Conservation (phyloP, 208 protist genomes). For the Trypanosoma avium region DNA sequence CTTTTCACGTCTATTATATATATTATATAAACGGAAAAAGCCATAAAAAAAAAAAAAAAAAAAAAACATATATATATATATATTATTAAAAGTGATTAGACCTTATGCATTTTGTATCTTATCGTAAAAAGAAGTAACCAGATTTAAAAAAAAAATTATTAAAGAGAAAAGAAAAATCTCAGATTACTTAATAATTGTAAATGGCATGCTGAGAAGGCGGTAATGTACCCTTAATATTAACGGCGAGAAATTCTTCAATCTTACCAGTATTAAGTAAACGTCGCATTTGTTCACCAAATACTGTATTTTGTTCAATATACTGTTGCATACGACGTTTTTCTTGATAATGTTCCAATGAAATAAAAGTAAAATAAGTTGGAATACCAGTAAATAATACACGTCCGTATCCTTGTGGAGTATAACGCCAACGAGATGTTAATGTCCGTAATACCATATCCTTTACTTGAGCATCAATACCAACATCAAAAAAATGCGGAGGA, state of each 20-base stretch:
- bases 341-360: constrained; percentile 66
- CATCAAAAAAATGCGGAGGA: constrained; percentile 84
- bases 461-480: constrained; percentile 68
- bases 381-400: constrained; percentile 71
- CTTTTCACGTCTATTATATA: too few species aligned
- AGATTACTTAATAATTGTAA: constrained; percentile 62
- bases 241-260: constrained; percentile 85
- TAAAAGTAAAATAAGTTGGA: constrained; percentile 74
- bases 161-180: too few species aligned
- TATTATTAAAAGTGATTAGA: too few species aligned
- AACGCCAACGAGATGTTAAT: constrained; percentile 77
- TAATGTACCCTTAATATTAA: constrained; percentile 78
- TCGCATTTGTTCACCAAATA: constrained; percentile 90
- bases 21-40: too few species aligned
- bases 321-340: constrained; percentile 68
- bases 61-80: too few species aligned
- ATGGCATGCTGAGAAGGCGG: constrained; percentile 52
- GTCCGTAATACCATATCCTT: constrained; percentile 55
- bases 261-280: constrained; percentile 75
- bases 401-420: constrained; percentile 84
- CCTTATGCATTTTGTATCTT: too few species aligned
- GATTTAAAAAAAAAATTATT: too few species aligned
- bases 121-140: too few species aligned
- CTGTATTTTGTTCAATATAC: constrained; percentile 82
- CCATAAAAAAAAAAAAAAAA: too few species aligned